Evolutionary conservation across 179 eudicot species (phyloP).

Genomic region (Heliamphora pulchella): DNA sequence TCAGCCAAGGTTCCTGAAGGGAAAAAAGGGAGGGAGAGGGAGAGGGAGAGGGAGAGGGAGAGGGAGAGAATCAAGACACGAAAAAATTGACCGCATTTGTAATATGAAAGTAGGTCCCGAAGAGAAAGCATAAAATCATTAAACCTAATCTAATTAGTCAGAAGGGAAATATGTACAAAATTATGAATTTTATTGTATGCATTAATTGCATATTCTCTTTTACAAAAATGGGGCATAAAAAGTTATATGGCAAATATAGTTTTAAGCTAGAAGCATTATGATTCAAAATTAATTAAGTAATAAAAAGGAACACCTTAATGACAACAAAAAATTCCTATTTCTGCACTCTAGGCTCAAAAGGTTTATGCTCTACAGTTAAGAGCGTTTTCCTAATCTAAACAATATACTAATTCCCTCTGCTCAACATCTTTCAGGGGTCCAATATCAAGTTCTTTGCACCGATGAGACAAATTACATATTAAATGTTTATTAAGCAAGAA

Average conservation of each 20-base stretch:
- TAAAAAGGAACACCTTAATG: too few species aligned
- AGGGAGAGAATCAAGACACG: not conserved
- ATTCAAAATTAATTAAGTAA: too few species aligned
- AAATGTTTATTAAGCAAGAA: too few species aligned
- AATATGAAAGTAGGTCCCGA: not conserved
- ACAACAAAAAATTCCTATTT: too few species aligned
- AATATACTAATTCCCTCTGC: too few species aligned
- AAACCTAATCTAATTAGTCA: not conserved
- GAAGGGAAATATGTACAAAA: not conserved
- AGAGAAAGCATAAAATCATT: not conserved
- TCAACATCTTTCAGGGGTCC: too few species aligned
- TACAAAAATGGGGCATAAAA: not conserved
- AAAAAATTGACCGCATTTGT: not conserved
- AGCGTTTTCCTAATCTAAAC: too few species aligned
- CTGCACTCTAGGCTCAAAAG: too few species aligned
- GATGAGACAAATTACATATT: too few species aligned
- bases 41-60: not conserved
- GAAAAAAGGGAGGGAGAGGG: not conserved
- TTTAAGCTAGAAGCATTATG: not conserved
- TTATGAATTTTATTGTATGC: not conserved
- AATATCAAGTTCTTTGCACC: too few species aligned
- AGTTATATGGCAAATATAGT: not conserved
- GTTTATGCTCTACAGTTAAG: too few species aligned
- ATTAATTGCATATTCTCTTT: not conserved
- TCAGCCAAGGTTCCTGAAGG: slow-evolving; percentile 71